A percentile compares a stretch with the other conserved stretches of the same genome.
Evolutionary conservation across 2,329 filamentous ascomycete species (phyloP).

Genomic region (Diplocarpon mali): DNA sequence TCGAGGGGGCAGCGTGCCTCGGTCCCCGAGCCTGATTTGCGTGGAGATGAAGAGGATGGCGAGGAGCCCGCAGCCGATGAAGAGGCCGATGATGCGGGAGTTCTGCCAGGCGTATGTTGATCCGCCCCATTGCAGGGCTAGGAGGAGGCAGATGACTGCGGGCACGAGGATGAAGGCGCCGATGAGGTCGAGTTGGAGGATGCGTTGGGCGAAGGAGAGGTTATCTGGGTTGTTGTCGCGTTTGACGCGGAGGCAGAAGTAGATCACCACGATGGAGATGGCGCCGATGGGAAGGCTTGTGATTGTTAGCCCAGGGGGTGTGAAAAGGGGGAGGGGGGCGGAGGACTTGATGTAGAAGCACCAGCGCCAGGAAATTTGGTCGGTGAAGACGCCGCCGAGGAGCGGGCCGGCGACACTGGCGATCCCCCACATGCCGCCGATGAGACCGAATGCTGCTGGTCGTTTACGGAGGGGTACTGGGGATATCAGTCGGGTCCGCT

Average conservation of each 20-base stretch:
- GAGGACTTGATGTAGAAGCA: slow-evolving; percentile 32
- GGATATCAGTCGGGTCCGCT: not conserved
- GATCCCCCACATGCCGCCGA: slow-evolving; percentile 26
- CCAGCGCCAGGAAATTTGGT: slow-evolving; percentile 30
- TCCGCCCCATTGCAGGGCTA: slow-evolving; percentile 39
- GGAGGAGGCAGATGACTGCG: slow-evolving; percentile 33
- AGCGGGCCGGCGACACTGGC: slow-evolving; percentile 27
- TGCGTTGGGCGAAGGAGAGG: slow-evolving; percentile 32
- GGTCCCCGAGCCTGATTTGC: slow-evolving; percentile 34
- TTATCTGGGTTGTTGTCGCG: slow-evolving; percentile 29
- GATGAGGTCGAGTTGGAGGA: slow-evolving; percentile 37
- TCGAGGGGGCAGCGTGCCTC: slow-evolving; percentile 38
- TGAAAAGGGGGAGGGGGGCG: no score
- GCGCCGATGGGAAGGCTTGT: slow-evolving; percentile 35
- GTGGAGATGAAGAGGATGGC: slow-evolving; percentile 28
- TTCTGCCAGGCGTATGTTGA: slow-evolving; percentile 33
- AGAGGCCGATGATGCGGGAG: slow-evolving; percentile 32
- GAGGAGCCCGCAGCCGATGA: slow-evolving; percentile 30
- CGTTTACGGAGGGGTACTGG: not conserved
- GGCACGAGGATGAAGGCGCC: slow-evolving; percentile 36
- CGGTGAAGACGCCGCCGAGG: slow-evolving; percentile 29
- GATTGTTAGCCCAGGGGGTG: no score
- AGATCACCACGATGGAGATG: slow-evolving; percentile 28
- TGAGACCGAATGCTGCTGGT: no score
- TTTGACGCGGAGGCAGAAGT: slow-evolving; percentile 35